phyloP scores from a whole-genome alignment of 2,329 filamentous ascomycete species.

The Triangularia setosa region DNA sequence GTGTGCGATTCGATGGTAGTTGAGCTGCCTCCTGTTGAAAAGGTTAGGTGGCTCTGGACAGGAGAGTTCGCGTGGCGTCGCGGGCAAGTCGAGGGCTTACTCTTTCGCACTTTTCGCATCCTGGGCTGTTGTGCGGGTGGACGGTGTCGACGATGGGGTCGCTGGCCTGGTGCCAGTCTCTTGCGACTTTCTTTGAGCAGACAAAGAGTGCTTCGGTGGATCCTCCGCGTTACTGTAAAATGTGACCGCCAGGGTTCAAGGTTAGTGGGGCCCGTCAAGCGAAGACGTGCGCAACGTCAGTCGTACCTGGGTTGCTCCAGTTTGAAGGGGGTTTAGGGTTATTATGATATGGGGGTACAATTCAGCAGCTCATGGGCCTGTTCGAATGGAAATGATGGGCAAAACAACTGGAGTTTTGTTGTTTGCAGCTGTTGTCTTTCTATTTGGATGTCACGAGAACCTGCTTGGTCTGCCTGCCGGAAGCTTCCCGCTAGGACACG shows the following conservation, averaged over 20 bases:
- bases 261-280: neutral
- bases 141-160: neutral
- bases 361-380: neutral
- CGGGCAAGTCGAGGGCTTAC: neutral
- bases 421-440: neutral
- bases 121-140: conserved; percentile 8
- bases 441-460: neutral
- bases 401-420: neutral
- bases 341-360: neutral
- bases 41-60: conserved; percentile 1
- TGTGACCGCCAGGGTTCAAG: neutral
- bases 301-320: conserved; percentile 8
- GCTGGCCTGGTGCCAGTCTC: neutral
- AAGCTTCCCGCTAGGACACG: neutral
- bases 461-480: neutral
- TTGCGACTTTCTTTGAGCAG: conserved; percentile 2
- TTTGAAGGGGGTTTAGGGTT: neutral
- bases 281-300: neutral
- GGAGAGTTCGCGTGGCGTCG: neutral
- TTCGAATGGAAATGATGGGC: neutral
- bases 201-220: conserved; percentile 12
- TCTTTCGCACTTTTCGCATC: conserved; percentile 21
- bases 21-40: conserved; percentile 6
- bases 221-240: conserved; percentile 1
- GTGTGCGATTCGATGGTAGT: conserved; percentile 21